Conservation (phyloP, 768 basidiomycete genomes). For the Hortiboletus campestris region DNA sequence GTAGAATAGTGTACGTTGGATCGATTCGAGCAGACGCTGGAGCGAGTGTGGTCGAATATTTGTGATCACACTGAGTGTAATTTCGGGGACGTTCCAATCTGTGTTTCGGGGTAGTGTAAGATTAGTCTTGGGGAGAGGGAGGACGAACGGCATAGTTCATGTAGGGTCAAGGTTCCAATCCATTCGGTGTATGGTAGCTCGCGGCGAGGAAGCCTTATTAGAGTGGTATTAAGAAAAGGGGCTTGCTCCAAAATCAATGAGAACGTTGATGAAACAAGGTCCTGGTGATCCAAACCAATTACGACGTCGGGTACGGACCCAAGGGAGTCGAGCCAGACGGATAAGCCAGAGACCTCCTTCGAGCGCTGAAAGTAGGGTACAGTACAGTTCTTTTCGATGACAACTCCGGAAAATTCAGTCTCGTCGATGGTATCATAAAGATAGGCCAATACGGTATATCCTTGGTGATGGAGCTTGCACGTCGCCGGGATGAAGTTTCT, state of each 20-base stretch:
- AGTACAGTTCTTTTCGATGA: conserved; percentile 16
- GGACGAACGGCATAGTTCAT: conserved; percentile 39
- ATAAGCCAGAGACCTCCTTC: conserved; percentile 5
- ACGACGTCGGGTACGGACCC: conserved; percentile 33
- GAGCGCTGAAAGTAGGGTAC: conserved; percentile 18
- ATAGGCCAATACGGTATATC: conserved; percentile 31
- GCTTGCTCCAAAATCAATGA: conserved; percentile 19
- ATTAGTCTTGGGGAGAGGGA: conserved; percentile 10
- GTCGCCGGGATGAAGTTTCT: conserved; percentile 30
- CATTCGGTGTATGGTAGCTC: conserved; percentile 56
- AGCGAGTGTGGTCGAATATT: conserved; percentile 74
- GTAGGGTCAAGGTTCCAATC: conserved; percentile 56
- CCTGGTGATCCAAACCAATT: conserved; percentile 34
- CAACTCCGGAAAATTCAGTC: background rate
- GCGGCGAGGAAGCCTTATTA: conserved; percentile 45
- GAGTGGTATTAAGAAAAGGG: conserved; percentile 28
- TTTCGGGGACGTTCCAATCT: conserved; percentile 74
- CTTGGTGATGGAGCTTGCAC: conserved; percentile 35
- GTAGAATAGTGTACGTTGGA: conserved; percentile 57
- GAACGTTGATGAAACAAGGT: conserved; percentile 20
- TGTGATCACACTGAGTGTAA: conserved; percentile 76
- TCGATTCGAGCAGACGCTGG: conserved; percentile 60
- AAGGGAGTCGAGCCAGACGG: conserved; percentile 34
- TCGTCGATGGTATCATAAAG: conserved; percentile 27
- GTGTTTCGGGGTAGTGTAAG: conserved; percentile 6